Conservation (phyloP, 2,329 filamentous ascomycete genomes). For the Dryadomyces quercus-mongolicae region DNA sequence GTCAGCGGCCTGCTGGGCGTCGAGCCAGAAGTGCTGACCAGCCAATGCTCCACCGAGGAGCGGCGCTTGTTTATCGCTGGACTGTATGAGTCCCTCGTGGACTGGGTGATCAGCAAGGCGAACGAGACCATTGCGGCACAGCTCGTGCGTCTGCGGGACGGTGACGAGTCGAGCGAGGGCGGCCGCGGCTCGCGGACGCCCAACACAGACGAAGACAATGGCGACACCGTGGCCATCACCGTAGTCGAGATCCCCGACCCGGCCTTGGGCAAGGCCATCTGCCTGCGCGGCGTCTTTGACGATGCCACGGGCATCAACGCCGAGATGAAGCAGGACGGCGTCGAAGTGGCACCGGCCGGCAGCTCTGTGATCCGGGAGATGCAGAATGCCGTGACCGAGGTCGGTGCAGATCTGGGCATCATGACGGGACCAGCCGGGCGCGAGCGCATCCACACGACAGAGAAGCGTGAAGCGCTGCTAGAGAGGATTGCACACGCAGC, state of each 20-base stretch:
- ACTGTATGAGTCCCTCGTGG: slow-evolving; percentile 85
- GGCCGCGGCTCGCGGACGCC: slow-evolving; percentile 47
- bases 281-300: slow-evolving; percentile 84
- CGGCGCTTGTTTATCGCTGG: slow-evolving; percentile 71
- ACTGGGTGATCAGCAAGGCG: slow-evolving; percentile 84
- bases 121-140: slow-evolving; percentile 75
- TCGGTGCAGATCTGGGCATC: slow-evolving; percentile 68
- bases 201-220: slow-evolving; percentile 55
- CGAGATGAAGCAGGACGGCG: slow-evolving; percentile 93
- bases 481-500: slow-evolving; percentile 79
- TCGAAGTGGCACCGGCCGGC: slow-evolving; percentile 62
- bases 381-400: slow-evolving; percentile 66
- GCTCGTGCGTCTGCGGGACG: slow-evolving; percentile 52
- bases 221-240: slow-evolving; percentile 80
- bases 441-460: slow-evolving; percentile 66
- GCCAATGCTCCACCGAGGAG: slow-evolving; percentile 73
- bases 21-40: slow-evolving; percentile 69
- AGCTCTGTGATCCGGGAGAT: slow-evolving; percentile 80
- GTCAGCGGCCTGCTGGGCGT: slow-evolving; percentile 76
- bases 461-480: slow-evolving; percentile 70
- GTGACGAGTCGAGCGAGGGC: slow-evolving; percentile 56
- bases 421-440: slow-evolving; percentile 52
- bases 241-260: slow-evolving; percentile 77
- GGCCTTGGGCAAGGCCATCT: slow-evolving; percentile 72
- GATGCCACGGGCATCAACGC: slow-evolving; percentile 86